Conservation (phyloP, 352 stramenopile species). For the Vaucheria bursata region DNA sequence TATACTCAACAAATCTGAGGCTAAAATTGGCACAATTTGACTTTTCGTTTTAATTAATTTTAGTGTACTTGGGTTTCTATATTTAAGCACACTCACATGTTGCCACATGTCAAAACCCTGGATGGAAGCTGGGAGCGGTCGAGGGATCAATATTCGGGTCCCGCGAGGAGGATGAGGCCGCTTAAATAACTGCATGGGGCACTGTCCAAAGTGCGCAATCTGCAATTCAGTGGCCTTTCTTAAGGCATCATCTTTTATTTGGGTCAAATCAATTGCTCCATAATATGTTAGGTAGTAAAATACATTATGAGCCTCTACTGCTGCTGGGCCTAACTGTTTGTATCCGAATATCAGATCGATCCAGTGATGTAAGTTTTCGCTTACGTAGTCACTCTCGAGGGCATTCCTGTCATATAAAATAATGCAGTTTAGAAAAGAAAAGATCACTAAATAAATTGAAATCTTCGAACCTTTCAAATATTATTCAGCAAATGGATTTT, state of each 20-base stretch:
- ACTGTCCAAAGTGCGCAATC: slow-evolving; percentile 89
- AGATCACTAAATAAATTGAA: slow-evolving; percentile 2
- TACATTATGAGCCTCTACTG: slow-evolving; percentile 87
- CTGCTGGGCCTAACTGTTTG: slow-evolving; percentile 78
- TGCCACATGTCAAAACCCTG: slow-evolving; percentile 17
- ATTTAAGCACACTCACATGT: slow-evolving; percentile 8
- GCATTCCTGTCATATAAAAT: background rate
- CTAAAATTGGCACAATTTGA: too few species aligned
- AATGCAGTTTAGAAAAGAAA: background rate
- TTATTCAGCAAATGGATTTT: background rate
- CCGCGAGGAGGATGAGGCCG: slow-evolving; percentile 25
- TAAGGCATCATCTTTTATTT: slow-evolving; percentile 63
- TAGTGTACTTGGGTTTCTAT: too few species aligned
- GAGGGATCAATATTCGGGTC: slow-evolving; percentile 21
- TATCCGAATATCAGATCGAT: slow-evolving; percentile 67
- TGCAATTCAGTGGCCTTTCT: slow-evolving; percentile 62
- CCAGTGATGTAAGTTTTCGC: slow-evolving; percentile 89
- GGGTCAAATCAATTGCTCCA: slow-evolving; percentile 65
- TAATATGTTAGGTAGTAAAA: slow-evolving; percentile 99
- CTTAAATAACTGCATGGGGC: slow-evolving; percentile 24
- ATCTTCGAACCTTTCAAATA: background rate
- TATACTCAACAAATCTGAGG: too few species aligned
- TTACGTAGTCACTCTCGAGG: slow-evolving; percentile 86
- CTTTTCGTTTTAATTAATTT: too few species aligned
- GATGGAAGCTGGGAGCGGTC: slow-evolving; percentile 14